Evolutionary conservation across 2,329 filamentous ascomycete species (phyloP).

Genomic region (Pseudogymnoascus verrucosus): DNA sequence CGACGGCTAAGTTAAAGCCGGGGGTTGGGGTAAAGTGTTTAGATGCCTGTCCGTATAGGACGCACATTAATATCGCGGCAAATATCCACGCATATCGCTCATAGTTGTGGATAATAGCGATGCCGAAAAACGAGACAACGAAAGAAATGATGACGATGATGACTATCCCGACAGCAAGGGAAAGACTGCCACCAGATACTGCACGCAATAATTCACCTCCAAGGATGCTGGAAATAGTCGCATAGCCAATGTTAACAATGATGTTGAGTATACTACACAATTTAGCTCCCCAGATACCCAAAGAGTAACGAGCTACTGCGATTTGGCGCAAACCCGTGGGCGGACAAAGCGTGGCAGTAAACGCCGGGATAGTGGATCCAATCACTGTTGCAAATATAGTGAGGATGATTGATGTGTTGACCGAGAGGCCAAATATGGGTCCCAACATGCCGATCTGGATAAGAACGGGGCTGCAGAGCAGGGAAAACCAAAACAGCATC

Average conservation of each 20-base stretch:
- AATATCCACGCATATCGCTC: conserved; percentile 50
- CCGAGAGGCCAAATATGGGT: conserved; percentile 22
- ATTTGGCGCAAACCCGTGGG: conserved; percentile 24
- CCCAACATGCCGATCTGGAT: conserved; percentile 23
- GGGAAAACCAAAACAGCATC: conserved; percentile 5
- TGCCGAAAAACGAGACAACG: conserved; percentile 53
- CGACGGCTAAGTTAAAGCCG: neutral
- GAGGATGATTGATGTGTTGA: conserved; percentile 21
- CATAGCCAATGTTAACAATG: conserved; percentile 43
- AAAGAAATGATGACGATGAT: conserved; percentile 49
- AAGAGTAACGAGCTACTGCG: conserved; percentile 22
- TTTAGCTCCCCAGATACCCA: conserved; percentile 26
- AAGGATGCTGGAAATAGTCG: conserved; percentile 51
- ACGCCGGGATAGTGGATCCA: conserved; percentile 17
- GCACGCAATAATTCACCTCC: conserved; percentile 51
- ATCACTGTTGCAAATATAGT: conserved; percentile 22
- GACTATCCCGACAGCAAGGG: conserved; percentile 50
- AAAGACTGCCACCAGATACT: conserved; percentile 40
- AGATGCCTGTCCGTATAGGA: conserved; percentile 15
- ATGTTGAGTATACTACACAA: conserved; percentile 24
- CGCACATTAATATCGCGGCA: conserved; percentile 35
- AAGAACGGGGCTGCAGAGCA: conserved; percentile 16
- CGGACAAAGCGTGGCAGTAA: conserved; percentile 17
- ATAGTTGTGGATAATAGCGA: conserved; percentile 45
- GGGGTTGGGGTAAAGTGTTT: conserved; percentile 15